Evolutionary conservation across 306 rosid genomes (phyloP), one percentile per base, ranked within the genome.

Genomic region (Cucurbita maxima): DNA sequence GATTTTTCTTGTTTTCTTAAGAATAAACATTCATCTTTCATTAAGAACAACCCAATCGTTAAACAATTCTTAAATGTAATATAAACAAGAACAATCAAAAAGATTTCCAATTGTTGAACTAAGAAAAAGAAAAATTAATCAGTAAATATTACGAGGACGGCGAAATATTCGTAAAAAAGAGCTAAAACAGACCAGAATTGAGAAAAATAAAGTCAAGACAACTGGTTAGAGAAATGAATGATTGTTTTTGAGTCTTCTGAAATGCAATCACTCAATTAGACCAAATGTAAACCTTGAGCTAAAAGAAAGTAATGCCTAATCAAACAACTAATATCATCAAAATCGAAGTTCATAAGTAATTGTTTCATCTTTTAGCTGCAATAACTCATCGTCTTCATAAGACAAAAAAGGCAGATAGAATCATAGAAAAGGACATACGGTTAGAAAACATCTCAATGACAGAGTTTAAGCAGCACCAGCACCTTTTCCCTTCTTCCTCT

Each of bases 401-500:
- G 52, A 40, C 34, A 37, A 61, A 41, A 63, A 63, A n/a, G 9
- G 6, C 11, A 25, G 18, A n/a, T 43, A 64, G 72, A 66, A 66
- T 40, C 70, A 62, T 40, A 38, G 70, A 62, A 40, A 38, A 19
- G 36, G 38, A 43, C 19, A 43, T 18, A 63, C 37, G 36, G 71
- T 36, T n/a, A 18, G 5, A 41, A 9, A 41, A 63, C 11, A 64
- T 64, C 71, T 64, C 34, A 18, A 41, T 18, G 18, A 66, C 38
- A 19, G 19, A 41, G 19, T 3, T 43, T 18, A 64, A 40, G 71
- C 71, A 70, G 74, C 59, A 70, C 57, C 74, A 7, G 75, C 75
- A 13, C 75, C 59, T 5, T 70, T 70, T 36, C 75, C 75, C 59
- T 70, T 70, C 75, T 70, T 70, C 10, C 25, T 70, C 59, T 70